Conservation (phyloP, 2,329 filamentous ascomycete species). For the Pseudogymnoascus sp. region DNA sequence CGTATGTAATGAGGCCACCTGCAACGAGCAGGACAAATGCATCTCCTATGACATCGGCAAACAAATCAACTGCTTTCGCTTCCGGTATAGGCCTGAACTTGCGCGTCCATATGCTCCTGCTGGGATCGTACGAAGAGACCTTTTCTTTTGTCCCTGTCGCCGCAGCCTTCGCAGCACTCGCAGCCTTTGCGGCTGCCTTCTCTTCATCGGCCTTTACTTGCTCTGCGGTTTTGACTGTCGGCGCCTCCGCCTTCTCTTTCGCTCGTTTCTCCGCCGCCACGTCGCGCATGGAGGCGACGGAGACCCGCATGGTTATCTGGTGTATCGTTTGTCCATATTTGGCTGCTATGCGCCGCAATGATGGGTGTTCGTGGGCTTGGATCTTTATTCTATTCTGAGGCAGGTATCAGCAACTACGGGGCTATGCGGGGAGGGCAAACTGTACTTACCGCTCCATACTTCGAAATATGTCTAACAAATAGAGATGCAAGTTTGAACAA, state of each 20-base stretch:
- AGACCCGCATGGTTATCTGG: slow-evolving; percentile 58
- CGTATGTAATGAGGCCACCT: slow-evolving; percentile 49
- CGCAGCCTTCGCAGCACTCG: slow-evolving; percentile 25
- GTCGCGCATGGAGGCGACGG: slow-evolving; percentile 51
- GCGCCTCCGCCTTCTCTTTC: slow-evolving; percentile 54
- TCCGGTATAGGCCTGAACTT: slow-evolving; percentile 57
- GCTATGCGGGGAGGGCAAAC: neutral
- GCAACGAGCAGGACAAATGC: slow-evolving; percentile 55
- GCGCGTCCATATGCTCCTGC: slow-evolving; percentile 50
- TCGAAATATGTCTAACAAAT: slow-evolving; percentile 57
- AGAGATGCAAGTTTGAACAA: slow-evolving; percentile 59
- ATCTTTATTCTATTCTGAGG: slow-evolving; percentile 55
- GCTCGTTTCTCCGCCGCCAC: slow-evolving; percentile 48
- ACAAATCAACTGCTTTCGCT: slow-evolving; percentile 56
- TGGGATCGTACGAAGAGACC: slow-evolving; percentile 13
- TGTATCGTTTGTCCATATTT: slow-evolving; percentile 56
- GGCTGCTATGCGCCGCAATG: slow-evolving; percentile 53
- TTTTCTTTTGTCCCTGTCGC: slow-evolving; percentile 21
- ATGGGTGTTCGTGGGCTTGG: slow-evolving; percentile 56
- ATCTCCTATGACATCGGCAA: slow-evolving; percentile 58
- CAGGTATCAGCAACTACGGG: neutral
- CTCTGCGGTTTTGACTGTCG: slow-evolving; percentile 58
- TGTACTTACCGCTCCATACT: slow-evolving; percentile 58
- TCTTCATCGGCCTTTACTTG: slow-evolving; percentile 48
- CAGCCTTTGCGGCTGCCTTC: slow-evolving; percentile 33